phyloP scores from a whole-genome alignment of 495 filamentous ascomycete genomes.

The Lasiosphaeria hispida region DNA sequence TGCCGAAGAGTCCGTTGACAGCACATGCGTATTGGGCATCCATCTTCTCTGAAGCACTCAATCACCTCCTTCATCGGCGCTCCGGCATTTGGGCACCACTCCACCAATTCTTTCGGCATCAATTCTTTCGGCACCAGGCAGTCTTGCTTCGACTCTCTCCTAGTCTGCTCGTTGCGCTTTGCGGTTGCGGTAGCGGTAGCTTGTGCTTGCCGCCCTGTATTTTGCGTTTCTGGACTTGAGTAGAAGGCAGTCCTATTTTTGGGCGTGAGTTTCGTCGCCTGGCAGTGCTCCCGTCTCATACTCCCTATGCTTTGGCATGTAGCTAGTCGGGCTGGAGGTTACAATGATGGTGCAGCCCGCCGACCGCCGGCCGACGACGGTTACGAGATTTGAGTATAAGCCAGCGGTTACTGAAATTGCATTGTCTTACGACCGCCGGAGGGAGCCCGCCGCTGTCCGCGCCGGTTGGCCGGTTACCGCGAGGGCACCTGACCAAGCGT shows the following conservation, averaged over 20 bases:
- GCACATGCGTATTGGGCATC: constrained; percentile 15
- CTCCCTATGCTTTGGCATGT: too few relatives aligned
- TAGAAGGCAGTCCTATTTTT: background rate
- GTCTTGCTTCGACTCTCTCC: background rate
- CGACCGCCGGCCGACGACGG: too few relatives aligned
- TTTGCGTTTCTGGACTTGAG: background rate
- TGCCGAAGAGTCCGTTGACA: background rate
- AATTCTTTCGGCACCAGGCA: background rate
- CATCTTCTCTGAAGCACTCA: background rate
- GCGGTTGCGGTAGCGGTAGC: too few relatives aligned
- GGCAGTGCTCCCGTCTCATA: background rate
- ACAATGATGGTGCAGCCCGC: too few relatives aligned
- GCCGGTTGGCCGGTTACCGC: constrained; percentile 10
- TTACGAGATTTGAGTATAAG: constrained; percentile 6
- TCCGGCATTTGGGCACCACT: background rate
- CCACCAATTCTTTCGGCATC: background rate
- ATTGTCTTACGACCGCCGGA: constrained; percentile 21
- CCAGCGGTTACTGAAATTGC: constrained; percentile 36
- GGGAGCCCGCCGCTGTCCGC: constrained; percentile 14
- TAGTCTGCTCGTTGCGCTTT: background rate
- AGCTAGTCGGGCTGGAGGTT: too few relatives aligned
- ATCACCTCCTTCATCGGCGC: background rate
- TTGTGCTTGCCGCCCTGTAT: constrained; percentile 5
- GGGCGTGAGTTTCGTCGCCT: background rate
- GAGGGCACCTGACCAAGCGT: background rate